Base-by-base conservation (phyloP, 2,329 filamentous ascomycete genomes). In the Nigrospora osmanthi region DNA sequence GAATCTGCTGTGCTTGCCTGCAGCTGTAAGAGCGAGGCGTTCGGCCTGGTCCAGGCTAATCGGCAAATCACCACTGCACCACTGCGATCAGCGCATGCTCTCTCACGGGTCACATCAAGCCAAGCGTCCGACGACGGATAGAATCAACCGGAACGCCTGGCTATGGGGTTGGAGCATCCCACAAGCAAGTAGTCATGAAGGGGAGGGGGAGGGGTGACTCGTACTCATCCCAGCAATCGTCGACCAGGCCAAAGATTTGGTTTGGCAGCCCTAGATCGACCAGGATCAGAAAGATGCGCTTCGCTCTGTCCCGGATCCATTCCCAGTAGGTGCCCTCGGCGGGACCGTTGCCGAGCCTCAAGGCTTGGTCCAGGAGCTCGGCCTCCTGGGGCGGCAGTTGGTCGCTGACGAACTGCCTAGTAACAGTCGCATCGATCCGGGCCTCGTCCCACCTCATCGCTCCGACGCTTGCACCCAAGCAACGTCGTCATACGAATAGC, bases 321-420 rank as follows among this genome's bases (percentile, higher is more conserved):
- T 89, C 84, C 70, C 85, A 81, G 59, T 89, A 89, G 1, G 84
- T 88, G 50, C 83, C 78, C 60, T 87, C 80, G 4, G 84, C 88
- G 46, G 78, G 62, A 45, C 78, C 79, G 54, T 81, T 81, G 30
- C 84, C 84, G 60, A 87, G 88, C 12, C 71, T 76, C 39, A 87
- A 68, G 10, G 79, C 78, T 35, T 69, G 68, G 55, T 84, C 75
- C 39, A 90, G 67, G 44, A 76, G 76, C 45, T 75, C 70, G 52
- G 80, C 71, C 61, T 86, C 83, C 49, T 80, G 72, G 35, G 78
- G 75, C 40, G 76, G 69, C 36, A 89, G 70, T 47, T 85, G 77
- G 35, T 78, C 78, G 42, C 75, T 72, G 49, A 89, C 78, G 57
- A 82, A 89, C 47, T 80, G 70, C 50, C 78, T 72, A 45, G 81